Conservation (phyloP, 345 rosid genomes). For the Mercurialis annua region DNA sequence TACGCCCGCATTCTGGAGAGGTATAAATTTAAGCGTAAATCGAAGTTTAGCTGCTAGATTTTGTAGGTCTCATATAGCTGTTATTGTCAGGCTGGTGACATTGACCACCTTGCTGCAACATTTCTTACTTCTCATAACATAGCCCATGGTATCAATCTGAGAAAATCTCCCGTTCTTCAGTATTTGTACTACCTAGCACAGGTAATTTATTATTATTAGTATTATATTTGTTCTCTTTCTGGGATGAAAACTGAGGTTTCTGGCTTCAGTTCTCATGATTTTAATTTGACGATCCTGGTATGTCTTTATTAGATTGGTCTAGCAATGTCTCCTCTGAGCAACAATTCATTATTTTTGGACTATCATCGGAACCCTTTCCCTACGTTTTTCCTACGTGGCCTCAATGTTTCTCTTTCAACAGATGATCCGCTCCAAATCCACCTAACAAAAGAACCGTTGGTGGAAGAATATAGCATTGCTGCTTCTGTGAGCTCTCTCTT, state of each 20-base stretch:
- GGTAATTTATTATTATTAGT: slow-evolving; percentile 33
- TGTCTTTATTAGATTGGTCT: slow-evolving; percentile 72
- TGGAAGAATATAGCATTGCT: slow-evolving; percentile 98
- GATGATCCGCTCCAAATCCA: slow-evolving; percentile 99
- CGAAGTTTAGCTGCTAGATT: not conserved
- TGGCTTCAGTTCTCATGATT: slow-evolving; percentile 8
- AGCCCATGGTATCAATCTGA: slow-evolving; percentile 95
- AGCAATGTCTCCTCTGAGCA: slow-evolving; percentile 99
- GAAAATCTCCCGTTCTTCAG: slow-evolving; percentile 99
- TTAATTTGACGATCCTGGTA: slow-evolving; percentile 18
- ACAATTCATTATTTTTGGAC: slow-evolving; percentile 93
- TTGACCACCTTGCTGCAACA: slow-evolving; percentile 98
- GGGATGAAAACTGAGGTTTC: slow-evolving; percentile 2
- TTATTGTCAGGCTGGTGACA: slow-evolving; percentile 86
- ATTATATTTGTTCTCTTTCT: not conserved
- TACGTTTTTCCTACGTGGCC: slow-evolving; percentile 86
- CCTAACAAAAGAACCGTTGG: slow-evolving; percentile 92
- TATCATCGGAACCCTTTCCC: slow-evolving; percentile 95
- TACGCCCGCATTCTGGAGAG: slow-evolving; percentile 98
- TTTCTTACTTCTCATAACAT: slow-evolving; percentile 91
- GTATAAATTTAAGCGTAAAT: slow-evolving; percentile 32
- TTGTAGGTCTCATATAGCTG: slow-evolving; percentile 10
- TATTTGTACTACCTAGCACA: slow-evolving; percentile 95
- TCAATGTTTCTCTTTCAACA: slow-evolving; percentile 94
- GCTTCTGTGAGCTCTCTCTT: slow-evolving; percentile 69